These are phyloP conservation scores for Vickermania ingenoplastis DNA, from an alignment of 208 protist genomes.

Conservation along the genomic window DNA sequence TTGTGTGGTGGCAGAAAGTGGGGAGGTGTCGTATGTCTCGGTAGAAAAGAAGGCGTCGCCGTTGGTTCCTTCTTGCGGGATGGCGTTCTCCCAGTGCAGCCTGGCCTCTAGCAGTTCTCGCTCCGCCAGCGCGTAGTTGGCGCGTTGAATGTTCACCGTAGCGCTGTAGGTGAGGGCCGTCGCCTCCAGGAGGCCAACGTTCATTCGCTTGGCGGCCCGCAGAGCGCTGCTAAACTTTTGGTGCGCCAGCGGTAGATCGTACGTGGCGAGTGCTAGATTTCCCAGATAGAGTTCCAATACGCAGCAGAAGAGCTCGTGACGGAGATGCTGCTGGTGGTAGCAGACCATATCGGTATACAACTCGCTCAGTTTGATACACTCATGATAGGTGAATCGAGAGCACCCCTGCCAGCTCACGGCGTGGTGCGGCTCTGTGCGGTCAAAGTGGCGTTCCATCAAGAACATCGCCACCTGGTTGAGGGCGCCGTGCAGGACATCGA, in stretches of 20 bases:
- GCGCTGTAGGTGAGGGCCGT: slow-evolving; percentile 58
- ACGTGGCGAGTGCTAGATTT: slow-evolving; percentile 74
- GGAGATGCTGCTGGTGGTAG: slow-evolving; percentile 33
- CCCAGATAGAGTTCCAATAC: slow-evolving; percentile 66
- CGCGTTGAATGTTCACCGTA: slow-evolving; percentile 66
- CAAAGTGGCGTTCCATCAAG: slow-evolving; percentile 49
- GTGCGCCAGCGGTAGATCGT: slow-evolving; percentile 60
- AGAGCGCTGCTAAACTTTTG: slow-evolving; percentile 54
- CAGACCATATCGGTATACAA: slow-evolving; percentile 69
- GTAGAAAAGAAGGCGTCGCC: neutral
- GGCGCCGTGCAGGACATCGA: slow-evolving; percentile 36
- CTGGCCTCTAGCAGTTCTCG: slow-evolving; percentile 36
- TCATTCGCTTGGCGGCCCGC: slow-evolving; percentile 18
- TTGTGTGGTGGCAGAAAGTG: neutral
- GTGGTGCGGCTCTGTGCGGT: slow-evolving; percentile 28
- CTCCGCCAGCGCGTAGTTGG: slow-evolving; percentile 70
- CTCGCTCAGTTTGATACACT: slow-evolving; percentile 77
- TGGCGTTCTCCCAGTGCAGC: slow-evolving; percentile 32
- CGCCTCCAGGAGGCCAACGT: slow-evolving; percentile 45
- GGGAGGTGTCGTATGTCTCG: neutral
- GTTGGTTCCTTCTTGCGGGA: neutral
- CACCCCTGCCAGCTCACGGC: slow-evolving; percentile 52
- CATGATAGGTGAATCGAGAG: slow-evolving; percentile 61
- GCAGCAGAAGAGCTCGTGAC: slow-evolving; percentile 49
- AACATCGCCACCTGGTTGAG: slow-evolving; percentile 54